phyloP scores from a whole-genome alignment of 2,329 filamentous ascomycete genomes.

The Fusarium newnesense region DNA sequence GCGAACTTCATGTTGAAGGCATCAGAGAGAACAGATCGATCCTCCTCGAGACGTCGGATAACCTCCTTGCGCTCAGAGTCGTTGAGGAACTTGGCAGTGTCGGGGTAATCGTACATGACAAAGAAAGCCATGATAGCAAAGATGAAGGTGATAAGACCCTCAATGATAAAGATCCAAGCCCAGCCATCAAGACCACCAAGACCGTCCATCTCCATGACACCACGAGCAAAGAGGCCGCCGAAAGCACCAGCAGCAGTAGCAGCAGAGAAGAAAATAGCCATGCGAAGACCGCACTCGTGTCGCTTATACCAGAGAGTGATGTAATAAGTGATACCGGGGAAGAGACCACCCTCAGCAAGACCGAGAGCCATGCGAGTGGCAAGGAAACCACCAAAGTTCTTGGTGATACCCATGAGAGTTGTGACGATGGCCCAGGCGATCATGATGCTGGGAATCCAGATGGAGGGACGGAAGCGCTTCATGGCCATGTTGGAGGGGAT shows the following conservation, averaged over 20 bases:
- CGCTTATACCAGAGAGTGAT: slow-evolving; percentile 69
- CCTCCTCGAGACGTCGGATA: slow-evolving; percentile 53
- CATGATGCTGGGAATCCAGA: slow-evolving; percentile 66
- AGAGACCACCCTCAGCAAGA: slow-evolving; percentile 66
- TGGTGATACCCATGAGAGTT: slow-evolving; percentile 63
- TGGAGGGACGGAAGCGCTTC: slow-evolving; percentile 61
- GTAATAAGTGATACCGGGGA: slow-evolving; percentile 71
- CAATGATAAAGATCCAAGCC: slow-evolving; percentile 84
- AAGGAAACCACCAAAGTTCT: slow-evolving; percentile 61
- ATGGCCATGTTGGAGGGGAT: slow-evolving; percentile 68
- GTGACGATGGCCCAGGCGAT: slow-evolving; percentile 59
- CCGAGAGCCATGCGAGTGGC: slow-evolving; percentile 59
- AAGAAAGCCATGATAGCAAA: slow-evolving; percentile 59
- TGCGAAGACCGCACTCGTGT: slow-evolving; percentile 69
- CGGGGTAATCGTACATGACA: slow-evolving; percentile 69
- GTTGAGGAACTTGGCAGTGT: slow-evolving; percentile 60
- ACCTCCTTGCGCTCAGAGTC: slow-evolving; percentile 56
- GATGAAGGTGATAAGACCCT: slow-evolving; percentile 62
- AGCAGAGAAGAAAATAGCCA: slow-evolving; percentile 68
- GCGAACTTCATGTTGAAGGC: slow-evolving; percentile 67
- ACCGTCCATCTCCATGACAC: slow-evolving; percentile 67
- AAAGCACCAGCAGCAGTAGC: slow-evolving; percentile 71
- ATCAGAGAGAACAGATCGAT: slow-evolving; percentile 62
- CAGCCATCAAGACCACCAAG: slow-evolving; percentile 67
- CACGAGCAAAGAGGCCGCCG: slow-evolving; percentile 69